phyloP scores from a whole-genome alignment of 2,329 filamentous ascomycete genomes.

The Ceratocystis variospora region DNA sequence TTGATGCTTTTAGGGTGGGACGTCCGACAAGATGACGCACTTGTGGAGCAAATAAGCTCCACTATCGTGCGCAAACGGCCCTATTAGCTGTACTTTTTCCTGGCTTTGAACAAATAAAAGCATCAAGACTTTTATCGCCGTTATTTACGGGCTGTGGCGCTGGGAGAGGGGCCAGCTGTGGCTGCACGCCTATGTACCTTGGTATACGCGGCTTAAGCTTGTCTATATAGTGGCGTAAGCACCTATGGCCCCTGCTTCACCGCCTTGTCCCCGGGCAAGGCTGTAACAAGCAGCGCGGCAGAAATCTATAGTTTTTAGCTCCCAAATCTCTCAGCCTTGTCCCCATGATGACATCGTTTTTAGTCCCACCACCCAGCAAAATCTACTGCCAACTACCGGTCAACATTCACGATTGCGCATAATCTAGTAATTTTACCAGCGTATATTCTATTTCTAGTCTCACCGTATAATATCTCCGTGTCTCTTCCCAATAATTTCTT shows the following conservation, averaged over 20 bases:
- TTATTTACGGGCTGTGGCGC: neutral
- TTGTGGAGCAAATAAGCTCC: neutral
- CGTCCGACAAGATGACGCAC: slow-evolving; percentile 9
- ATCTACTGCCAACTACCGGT: too few species aligned
- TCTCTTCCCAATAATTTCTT: too few species aligned
- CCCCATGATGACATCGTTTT: neutral
- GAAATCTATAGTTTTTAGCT: neutral
- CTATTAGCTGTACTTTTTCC: slow-evolving; percentile 7
- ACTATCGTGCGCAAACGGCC: slow-evolving; percentile 12
- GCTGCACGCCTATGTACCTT: neutral
- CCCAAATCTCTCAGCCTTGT: neutral
- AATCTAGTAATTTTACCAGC: neutral
- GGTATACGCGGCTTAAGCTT: neutral
- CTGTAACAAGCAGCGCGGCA: neutral
- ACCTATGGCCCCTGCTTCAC: neutral
- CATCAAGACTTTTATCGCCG: neutral
- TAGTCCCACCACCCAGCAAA: too few species aligned
- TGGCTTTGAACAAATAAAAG: neutral
- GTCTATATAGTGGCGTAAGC: too few species aligned
- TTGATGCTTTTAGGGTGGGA: too few species aligned
- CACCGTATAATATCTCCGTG: too few species aligned
- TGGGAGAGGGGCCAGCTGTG: neutral
- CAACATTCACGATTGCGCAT: neutral
- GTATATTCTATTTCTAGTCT: too few species aligned
- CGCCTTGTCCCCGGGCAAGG: neutral